These are phyloP conservation scores for Raphanus raphanistrum DNA, from an alignment of 345 rosid genomes.

Conservation along the genomic window DNA sequence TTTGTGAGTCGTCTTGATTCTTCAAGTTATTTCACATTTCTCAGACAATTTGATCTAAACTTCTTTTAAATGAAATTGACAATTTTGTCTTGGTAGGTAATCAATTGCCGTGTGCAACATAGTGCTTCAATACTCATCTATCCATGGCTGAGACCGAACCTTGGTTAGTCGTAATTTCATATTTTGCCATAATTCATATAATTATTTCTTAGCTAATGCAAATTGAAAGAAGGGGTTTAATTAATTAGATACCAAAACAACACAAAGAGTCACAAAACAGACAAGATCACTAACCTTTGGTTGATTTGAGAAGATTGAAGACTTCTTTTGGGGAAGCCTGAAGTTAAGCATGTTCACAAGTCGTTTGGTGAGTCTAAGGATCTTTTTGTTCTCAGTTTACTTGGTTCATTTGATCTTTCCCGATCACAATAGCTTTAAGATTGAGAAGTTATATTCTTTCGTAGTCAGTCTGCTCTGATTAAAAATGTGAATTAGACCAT, in stretches of 20 bases:
- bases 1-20: constrained; percentile 4
- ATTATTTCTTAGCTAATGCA: not conserved
- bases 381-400: not conserved
- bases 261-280: too few relatives aligned
- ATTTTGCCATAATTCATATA: not conserved
- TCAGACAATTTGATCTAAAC: not conserved
- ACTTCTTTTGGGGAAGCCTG: too few relatives aligned
- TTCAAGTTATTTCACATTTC: constrained; percentile 8
- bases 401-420: not conserved
- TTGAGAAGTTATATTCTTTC: too few relatives aligned
- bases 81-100: constrained; percentile 33
- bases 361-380: constrained; percentile 43
- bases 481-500: too few relatives aligned
- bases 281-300: too few relatives aligned
- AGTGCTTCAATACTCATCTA: constrained; percentile 29
- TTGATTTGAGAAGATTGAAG: too few relatives aligned
- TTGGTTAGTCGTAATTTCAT: constrained; percentile 20
- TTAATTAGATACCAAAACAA: too few relatives aligned
- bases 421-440: too few relatives aligned
- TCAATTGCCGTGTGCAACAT: constrained; percentile 25
- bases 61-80: too few relatives aligned
- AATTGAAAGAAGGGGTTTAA: not conserved
- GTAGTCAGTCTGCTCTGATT: too few relatives aligned
- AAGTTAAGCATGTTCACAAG: too few relatives aligned
- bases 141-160: constrained; percentile 42